A percentile compares a stretch with the other conserved stretches of the same genome.
Conservation (phyloP, 345 rosid genomes). For the Populus simonii region DNA sequence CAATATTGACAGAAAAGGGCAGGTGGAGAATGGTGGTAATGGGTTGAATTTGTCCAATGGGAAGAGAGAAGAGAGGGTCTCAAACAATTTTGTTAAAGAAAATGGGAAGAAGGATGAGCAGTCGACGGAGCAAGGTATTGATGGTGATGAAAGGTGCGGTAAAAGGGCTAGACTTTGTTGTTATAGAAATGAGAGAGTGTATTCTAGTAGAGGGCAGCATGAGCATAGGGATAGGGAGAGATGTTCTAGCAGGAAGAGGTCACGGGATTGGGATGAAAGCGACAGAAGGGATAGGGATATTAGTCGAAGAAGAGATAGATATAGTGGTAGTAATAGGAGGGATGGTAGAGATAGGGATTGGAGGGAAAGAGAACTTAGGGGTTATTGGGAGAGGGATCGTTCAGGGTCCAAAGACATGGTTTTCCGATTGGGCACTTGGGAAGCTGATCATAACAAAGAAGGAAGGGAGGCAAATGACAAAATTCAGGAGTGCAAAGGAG, state of each 20-base stretch:
- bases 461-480: constrained; percentile 42
- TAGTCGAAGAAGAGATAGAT: constrained; percentile 52
- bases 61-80: constrained; percentile 11
- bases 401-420: constrained; percentile 66
- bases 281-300: constrained; percentile 58
- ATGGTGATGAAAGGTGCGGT: constrained; percentile 40
- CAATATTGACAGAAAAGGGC: constrained; percentile 15
- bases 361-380: constrained; percentile 65
- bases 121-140: constrained; percentile 29
- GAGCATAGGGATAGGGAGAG: constrained; percentile 55
- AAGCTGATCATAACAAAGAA: constrained; percentile 55
- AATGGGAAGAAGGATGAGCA: constrained; percentile 30
- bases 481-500: constrained; percentile 40
- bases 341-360: constrained; percentile 56
- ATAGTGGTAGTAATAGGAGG: constrained; percentile 42
- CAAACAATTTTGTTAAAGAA: constrained; percentile 17
- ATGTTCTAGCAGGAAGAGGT: constrained; percentile 49
- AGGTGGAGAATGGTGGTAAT: constrained; percentile 17
- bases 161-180: constrained; percentile 52
- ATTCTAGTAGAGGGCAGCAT: constrained; percentile 39
- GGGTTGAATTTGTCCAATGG: constrained; percentile 6
- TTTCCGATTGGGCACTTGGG: constrained; percentile 79
- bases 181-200: constrained; percentile 33
- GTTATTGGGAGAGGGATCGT: constrained; percentile 96
- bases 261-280: constrained; percentile 54